Base-by-base conservation (phyloP, 768 basidiomycete genomes). In the Butyriboletus loyo region DNA sequence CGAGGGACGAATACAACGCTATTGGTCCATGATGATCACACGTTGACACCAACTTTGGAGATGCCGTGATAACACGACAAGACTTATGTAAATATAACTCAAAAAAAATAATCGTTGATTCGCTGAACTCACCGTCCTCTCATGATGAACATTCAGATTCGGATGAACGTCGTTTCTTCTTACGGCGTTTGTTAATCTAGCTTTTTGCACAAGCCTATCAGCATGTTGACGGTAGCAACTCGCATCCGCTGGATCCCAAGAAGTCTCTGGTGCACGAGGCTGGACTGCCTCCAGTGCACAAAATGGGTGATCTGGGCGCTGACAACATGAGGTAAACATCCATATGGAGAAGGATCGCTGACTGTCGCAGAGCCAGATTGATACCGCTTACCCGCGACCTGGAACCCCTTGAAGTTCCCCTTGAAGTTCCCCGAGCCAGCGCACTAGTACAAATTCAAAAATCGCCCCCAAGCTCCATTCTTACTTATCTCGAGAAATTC, bases 1-100 rank as follows among this genome's bases (percentile, higher is more conserved):
- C 17, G 24, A 11, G 31, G 50, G 40, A 7, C 4, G 38, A 2
- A 8, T 27, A 28, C 37, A 49, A 32, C 49, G 56, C 49, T 58
- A 52, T 47, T 44, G 44, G 39, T 46, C 38, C 57, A 38, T 49
- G 15, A n/a, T 22, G 55, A 35, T 34, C 47, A 45, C 52, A 52
- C 49, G 52, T 19, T 7, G 10, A 7, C 7, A 13, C n/a, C 15
- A 30, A 36, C 10, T 21, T 36, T 52, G 11, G 17, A 1, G 5
- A 24, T 37, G 22, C 50, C 47, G 31, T 38, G 13, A 31, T 25
- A n/a, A n/a, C n/a, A 6, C 17, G 32, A 7, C 30, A 19, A 37
- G 19, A 22, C 19, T 19, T 13, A n/a, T 7, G 5, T 9, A 24
- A 28, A 30, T 5, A 21, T 2, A 46, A 7, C 17, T 5, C 22